A percentile compares a stretch with the other conserved stretches of the same genome.
Evolutionary conservation across 768 basidiomycete genomes (phyloP).

Genomic region (Boletus edulis): DNA sequence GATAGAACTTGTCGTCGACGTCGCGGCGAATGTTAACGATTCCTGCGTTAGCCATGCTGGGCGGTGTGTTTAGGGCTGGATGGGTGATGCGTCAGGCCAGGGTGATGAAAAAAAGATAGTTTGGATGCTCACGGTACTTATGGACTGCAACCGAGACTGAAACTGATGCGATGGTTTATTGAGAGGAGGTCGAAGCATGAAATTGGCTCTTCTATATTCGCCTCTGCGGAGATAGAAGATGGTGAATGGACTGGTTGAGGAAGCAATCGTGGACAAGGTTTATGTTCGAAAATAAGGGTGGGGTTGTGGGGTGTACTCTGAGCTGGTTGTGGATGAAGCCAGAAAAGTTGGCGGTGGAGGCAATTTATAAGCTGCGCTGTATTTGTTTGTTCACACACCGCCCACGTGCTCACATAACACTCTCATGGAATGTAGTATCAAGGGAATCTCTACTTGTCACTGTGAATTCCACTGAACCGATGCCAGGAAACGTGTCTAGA

Average conservation of each 20-base stretch:
- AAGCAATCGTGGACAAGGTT: constrained; percentile 24
- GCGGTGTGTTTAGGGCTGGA: constrained; percentile 54
- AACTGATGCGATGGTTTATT: constrained; percentile 66
- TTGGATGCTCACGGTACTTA: constrained; percentile 47
- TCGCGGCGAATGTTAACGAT: constrained; percentile 93
- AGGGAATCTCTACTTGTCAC: too few relatives aligned
- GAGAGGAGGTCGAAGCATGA: constrained; percentile 92
- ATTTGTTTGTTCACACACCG: constrained; percentile 25
- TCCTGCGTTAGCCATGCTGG: constrained; percentile 81
- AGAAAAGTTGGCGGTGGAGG: neutral
- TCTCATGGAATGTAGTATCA: too few relatives aligned
- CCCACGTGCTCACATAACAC: neutral
- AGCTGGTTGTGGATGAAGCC: neutral
- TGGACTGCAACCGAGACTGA: constrained; percentile 48
- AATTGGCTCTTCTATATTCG: constrained; percentile 40
- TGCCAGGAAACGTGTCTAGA: too few relatives aligned
- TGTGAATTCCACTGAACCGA: too few relatives aligned
- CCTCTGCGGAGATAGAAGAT: constrained; percentile 33
- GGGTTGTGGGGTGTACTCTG: too few relatives aligned
- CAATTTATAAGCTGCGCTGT: constrained; percentile 22
- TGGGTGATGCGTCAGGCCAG: neutral
- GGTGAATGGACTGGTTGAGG: constrained; percentile 16
- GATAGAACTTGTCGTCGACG: constrained; percentile 96
- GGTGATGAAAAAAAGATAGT: neutral
- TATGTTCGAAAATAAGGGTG: neutral